Conservation (phyloP, 768 basidiomycete species). For the Lyophyllum decastes region DNA sequence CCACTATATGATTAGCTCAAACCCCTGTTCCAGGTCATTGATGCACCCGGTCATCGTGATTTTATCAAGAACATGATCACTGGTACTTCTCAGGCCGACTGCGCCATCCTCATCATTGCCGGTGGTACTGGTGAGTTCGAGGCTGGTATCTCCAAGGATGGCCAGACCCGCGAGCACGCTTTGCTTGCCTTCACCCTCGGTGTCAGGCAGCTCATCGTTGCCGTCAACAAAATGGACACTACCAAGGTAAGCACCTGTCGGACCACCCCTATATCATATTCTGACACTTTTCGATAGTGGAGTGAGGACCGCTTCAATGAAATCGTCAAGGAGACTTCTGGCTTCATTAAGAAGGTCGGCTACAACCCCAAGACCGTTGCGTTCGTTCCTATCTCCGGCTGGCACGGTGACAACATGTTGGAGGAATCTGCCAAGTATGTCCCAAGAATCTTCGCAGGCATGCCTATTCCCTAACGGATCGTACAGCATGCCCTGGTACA, state of each 20-base stretch:
- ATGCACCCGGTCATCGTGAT: slow-evolving; percentile 99
- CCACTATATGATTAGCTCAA: slow-evolving; percentile 16
- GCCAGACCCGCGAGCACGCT: slow-evolving; percentile 99
- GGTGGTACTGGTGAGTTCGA: slow-evolving; percentile 99
- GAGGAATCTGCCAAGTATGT: slow-evolving; percentile 94
- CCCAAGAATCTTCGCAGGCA: background rate
- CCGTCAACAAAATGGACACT: slow-evolving; percentile 99
- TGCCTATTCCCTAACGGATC: slow-evolving; percentile 15
- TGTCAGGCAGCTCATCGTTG: slow-evolving; percentile 99
- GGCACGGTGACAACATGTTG: slow-evolving; percentile 99
- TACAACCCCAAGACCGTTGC: slow-evolving; percentile 99
- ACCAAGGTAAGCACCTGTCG: slow-evolving; percentile 66
- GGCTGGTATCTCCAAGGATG: slow-evolving; percentile 99
- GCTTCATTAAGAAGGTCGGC: slow-evolving; percentile 99
- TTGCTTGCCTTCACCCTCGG: slow-evolving; percentile 99
- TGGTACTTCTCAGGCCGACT: slow-evolving; percentile 99
- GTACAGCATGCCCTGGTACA: slow-evolving; percentile 96
- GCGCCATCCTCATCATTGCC: slow-evolving; percentile 99
- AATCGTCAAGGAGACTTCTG: slow-evolving; percentile 97
- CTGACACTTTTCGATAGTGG: slow-evolving; percentile 60
- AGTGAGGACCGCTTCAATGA: slow-evolving; percentile 99
- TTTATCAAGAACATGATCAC: slow-evolving; percentile 99
- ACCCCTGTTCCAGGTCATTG: slow-evolving; percentile 73
- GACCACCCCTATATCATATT: background rate
- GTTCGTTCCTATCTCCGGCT: slow-evolving; percentile 99